Evolutionary conservation across 2,329 filamentous ascomycete genomes (phyloP).

Genomic region (Exutisphaerella laricina): DNA sequence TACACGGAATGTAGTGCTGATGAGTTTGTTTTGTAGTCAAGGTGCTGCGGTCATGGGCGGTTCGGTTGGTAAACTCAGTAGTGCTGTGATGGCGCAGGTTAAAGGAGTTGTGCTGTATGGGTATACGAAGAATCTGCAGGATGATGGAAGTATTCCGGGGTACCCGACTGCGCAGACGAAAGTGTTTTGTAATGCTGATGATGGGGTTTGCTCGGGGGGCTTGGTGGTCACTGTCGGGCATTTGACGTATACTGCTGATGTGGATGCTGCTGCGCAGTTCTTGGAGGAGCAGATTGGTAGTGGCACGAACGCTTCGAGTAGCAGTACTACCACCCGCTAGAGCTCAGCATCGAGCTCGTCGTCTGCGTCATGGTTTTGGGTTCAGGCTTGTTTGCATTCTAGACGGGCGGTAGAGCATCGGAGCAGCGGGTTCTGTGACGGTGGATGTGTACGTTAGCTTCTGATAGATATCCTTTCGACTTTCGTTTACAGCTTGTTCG

Average conservation of each 20-base stretch:
- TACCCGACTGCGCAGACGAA: constrained; percentile 32
- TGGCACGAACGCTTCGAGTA: too few relatives aligned
- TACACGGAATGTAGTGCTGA: background rate
- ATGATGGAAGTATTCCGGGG: constrained; percentile 32
- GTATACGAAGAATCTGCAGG: constrained; percentile 38
- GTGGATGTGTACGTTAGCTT: too few relatives aligned
- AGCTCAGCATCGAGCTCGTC: too few relatives aligned
- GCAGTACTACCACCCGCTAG: too few relatives aligned
- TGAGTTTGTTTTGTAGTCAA: constrained; percentile 27
- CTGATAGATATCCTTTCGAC: too few relatives aligned
- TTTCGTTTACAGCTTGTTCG: constrained; percentile 28
- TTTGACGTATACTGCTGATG: constrained; percentile 27
- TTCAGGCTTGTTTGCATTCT: too few relatives aligned
- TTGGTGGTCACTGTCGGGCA: constrained; percentile 33
- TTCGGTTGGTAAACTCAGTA: constrained; percentile 29
- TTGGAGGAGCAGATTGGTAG: too few relatives aligned
- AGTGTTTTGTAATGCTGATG: constrained; percentile 34
- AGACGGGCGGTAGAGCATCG: too few relatives aligned
- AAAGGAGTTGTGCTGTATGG: constrained; percentile 39
- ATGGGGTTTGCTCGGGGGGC: constrained; percentile 35
- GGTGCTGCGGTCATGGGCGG: constrained; percentile 37
- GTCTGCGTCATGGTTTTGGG: too few relatives aligned
- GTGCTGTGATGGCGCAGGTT: constrained; percentile 29
- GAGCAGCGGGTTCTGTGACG: too few relatives aligned
- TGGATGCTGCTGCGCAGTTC: constrained; percentile 14